Conservation (phyloP, 305 asterid genomes). For the Fraxinus floribunda region DNA sequence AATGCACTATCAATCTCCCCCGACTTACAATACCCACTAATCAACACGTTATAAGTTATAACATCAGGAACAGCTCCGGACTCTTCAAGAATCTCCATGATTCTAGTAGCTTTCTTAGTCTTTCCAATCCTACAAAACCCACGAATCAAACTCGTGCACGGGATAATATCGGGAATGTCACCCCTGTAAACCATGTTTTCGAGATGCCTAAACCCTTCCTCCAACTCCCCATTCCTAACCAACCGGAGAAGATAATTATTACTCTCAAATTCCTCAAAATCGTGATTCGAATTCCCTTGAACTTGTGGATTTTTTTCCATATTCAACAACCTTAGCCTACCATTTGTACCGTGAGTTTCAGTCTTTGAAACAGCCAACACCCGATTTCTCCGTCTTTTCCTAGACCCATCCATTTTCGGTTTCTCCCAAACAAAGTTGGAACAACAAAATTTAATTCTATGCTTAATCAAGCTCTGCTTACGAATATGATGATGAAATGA, state of each 20-base stretch:
- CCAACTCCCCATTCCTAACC: conserved; percentile 70
- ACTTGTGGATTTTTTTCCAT: conserved; percentile 35
- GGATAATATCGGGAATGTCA: conserved; percentile 71
- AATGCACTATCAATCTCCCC: conserved; percentile 71
- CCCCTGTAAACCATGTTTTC: conserved; percentile 70
- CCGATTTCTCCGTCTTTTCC: conserved; percentile 30
- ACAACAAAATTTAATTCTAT: conserved; percentile 26
- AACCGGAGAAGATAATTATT: conserved; percentile 62
- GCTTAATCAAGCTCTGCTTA: conserved; percentile 21
- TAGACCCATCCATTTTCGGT: conserved; percentile 13
- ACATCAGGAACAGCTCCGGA: conserved; percentile 93
- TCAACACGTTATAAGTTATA: conserved; percentile 80
- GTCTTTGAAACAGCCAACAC: conserved; percentile 46
- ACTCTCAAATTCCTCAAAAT: conserved; percentile 68
- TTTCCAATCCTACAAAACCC: conserved; percentile 74
- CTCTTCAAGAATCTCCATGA: conserved; percentile 75
- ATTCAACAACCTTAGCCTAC: conserved; percentile 37
- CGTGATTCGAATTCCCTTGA: conserved; percentile 37
- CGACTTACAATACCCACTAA: conserved; percentile 76
- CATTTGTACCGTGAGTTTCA: conserved; percentile 42
- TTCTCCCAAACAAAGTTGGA: conserved; percentile 31
- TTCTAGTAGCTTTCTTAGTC: conserved; percentile 61
- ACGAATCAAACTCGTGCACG: conserved; percentile 76
- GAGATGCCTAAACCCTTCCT: conserved; percentile 69
- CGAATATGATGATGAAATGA: conserved; percentile 31